phyloP scores from a whole-genome alignment of 2,329 filamentous ascomycete species.

The Aspergillus carbonarius region DNA sequence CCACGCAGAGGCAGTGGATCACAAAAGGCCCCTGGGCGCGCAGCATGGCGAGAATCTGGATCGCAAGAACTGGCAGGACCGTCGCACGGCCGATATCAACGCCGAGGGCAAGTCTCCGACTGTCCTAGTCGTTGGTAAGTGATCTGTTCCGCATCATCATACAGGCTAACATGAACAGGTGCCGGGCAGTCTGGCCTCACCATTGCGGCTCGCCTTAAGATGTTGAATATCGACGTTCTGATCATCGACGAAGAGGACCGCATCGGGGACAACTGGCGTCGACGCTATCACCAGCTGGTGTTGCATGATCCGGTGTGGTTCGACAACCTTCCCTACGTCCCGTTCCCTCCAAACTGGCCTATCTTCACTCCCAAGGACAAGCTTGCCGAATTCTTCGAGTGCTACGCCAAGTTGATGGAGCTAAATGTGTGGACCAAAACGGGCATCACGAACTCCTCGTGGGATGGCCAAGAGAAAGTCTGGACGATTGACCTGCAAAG shows the following conservation, averaged over 20 bases:
- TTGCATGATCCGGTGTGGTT: conserved; percentile 66
- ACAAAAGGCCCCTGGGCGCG: conserved; percentile 55
- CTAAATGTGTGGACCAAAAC: conserved; percentile 66
- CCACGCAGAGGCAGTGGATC: conserved; percentile 51
- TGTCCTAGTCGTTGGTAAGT: conserved; percentile 61
- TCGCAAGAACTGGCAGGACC: conserved; percentile 62
- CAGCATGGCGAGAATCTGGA: conserved; percentile 54
- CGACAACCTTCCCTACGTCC: conserved; percentile 60
- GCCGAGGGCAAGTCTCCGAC: conserved; percentile 56
- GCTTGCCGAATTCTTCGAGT: conserved; percentile 66
- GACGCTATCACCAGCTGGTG: conserved; percentile 63
- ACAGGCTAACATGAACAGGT: conserved; percentile 37
- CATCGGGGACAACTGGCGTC: conserved; percentile 65
- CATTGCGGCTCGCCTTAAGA: conserved; percentile 58
- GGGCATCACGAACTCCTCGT: conserved; percentile 49
- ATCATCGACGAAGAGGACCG: conserved; percentile 59
- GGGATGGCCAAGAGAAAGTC: conserved; percentile 48
- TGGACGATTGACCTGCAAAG: conserved; percentile 59
- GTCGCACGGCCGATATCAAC: conserved; percentile 49
- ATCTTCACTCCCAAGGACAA: conserved; percentile 72
- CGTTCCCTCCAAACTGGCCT: conserved; percentile 66
- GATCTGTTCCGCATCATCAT: neutral
- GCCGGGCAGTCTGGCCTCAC: conserved; percentile 62
- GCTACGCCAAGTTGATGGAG: conserved; percentile 64
- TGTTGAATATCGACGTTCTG: conserved; percentile 56